Conservation (phyloP, 2,329 filamentous ascomycete genomes). For the Alternaria gaisen region DNA sequence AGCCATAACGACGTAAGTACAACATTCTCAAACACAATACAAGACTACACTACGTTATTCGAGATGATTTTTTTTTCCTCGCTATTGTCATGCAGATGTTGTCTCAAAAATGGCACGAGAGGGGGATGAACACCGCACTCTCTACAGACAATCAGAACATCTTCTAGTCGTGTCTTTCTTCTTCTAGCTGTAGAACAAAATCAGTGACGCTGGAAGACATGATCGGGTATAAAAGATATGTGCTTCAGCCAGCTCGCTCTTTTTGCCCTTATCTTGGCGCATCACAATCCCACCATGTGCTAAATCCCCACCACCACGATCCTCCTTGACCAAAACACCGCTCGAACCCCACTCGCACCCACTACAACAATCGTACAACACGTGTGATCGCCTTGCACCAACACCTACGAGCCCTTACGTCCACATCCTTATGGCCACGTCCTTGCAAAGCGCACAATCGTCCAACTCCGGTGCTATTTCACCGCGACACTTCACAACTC, state of each 20-base stretch:
- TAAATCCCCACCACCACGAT: background rate
- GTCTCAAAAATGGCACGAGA: background rate
- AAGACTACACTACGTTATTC: background rate
- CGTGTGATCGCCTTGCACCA: fast-evolving
- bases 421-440: too few relatives aligned
- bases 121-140: fast-evolving
- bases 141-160: background rate
- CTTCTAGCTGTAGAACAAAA: background rate
- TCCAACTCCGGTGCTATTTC: too few relatives aligned
- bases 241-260: background rate
- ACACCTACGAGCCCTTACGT: too few relatives aligned
- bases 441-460: too few relatives aligned
- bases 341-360: too few relatives aligned
- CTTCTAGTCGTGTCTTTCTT: background rate
- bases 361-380: too few relatives aligned
- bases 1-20: background rate
- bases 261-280: background rate
- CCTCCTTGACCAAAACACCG: background rate
- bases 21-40: background rate
- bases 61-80: background rate
- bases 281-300: background rate
- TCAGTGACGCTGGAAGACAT: background rate
- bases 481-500: too few relatives aligned
- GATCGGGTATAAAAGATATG: too few relatives aligned
- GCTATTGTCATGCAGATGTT: background rate